Conservation (phyloP, 139 green algal genomes). For the Ettlia oleoabundans region DNA sequence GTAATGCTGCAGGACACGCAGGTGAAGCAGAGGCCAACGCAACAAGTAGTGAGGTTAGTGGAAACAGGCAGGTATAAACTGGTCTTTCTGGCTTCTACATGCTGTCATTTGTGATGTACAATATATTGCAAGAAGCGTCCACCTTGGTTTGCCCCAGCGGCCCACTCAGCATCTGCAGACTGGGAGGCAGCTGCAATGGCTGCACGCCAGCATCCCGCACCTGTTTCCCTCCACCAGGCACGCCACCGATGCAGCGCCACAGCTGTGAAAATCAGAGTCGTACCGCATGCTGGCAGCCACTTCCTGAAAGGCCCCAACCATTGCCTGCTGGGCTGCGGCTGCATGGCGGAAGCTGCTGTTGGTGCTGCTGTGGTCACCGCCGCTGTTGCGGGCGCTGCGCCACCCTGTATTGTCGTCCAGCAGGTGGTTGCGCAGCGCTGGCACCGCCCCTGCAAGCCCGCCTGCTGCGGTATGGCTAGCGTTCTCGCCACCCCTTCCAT, state of each 20-base stretch:
- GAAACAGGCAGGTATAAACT: too few relatives aligned
- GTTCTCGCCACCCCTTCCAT: background rate
- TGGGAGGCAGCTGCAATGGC: too few relatives aligned
- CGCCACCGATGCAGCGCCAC: background rate
- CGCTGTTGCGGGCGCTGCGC: too few relatives aligned
- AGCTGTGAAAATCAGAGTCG: background rate
- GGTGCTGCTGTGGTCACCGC: background rate
- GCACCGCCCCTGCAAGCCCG: conserved; percentile 3
- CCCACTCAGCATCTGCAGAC: too few relatives aligned
- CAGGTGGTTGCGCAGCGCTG: background rate
- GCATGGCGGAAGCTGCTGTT: background rate
- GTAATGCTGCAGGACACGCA: conserved; percentile 28
- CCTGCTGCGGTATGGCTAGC: background rate
- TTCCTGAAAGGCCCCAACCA: background rate
- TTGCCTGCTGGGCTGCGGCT: background rate
- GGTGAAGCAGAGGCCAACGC: too few relatives aligned
- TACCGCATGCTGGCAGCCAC: conserved; percentile 2
- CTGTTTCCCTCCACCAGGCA: conserved; percentile 5
- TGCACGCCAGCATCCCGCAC: too few relatives aligned
- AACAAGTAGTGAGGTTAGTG: too few relatives aligned
- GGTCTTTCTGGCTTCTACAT: too few relatives aligned
- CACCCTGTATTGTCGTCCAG: background rate
- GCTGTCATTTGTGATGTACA: too few relatives aligned
- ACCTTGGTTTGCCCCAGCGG: too few relatives aligned
- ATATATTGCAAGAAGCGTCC: too few relatives aligned